Evolutionary conservation across 129 eudicot genomes (phyloP).

Genomic region (Artemisia argyi): DNA sequence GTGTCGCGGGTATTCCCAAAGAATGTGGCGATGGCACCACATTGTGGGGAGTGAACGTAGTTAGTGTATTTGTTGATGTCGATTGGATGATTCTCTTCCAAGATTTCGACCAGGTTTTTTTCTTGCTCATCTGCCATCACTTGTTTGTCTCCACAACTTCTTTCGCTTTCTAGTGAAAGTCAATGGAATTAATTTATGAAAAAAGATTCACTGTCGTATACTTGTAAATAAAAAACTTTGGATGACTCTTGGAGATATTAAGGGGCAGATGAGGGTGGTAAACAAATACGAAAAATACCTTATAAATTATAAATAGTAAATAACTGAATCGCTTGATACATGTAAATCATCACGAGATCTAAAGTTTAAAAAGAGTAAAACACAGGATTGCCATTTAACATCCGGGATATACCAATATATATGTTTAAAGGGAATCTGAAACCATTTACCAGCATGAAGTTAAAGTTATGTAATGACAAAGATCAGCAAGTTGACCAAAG

Average conservation of each 20-base stretch:
- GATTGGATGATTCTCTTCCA: constrained; percentile 65
- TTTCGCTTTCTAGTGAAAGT: constrained; percentile 1
- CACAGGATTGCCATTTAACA: neutral
- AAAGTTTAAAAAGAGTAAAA: neutral
- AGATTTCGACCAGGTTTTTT: constrained; percentile 63
- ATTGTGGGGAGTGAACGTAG: constrained; percentile 62
- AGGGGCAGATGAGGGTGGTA: constrained; percentile 2
- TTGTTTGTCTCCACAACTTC: constrained; percentile 13
- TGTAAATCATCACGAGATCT: neutral
- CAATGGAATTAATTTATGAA: neutral
- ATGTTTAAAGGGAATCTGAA: too few relatives aligned
- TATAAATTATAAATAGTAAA: neutral
- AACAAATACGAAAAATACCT: neutral
- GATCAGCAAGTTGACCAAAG: neutral
- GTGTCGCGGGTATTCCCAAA: constrained; percentile 88
- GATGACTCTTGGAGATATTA: constrained; percentile 2
- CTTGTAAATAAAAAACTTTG: neutral
- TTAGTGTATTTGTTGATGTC: constrained; percentile 77
- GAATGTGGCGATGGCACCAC: constrained; percentile 94
- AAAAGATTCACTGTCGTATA: neutral
- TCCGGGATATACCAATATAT: neutral
- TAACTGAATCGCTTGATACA: neutral
- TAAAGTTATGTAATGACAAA: too few relatives aligned
- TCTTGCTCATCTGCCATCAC: constrained; percentile 61
- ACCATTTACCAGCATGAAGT: too few relatives aligned